Base-by-base conservation (phyloP, 2,329 filamentous ascomycete genomes). In the Alternaria postmessia region DNA sequence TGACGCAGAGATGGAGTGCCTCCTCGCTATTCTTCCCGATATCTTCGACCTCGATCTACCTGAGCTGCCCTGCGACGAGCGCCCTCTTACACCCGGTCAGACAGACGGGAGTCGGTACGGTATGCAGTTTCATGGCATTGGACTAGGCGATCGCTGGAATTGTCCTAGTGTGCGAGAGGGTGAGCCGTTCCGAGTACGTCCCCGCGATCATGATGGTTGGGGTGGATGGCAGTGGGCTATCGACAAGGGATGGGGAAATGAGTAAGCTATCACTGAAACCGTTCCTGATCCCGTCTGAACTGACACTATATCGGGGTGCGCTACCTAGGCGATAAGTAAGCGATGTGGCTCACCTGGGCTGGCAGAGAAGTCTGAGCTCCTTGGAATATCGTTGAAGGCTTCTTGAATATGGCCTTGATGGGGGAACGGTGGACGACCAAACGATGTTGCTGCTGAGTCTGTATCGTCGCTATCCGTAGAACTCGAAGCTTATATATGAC, bases 221-320 rank as follows among this genome's bases (percentile, higher is more conserved):
- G 69, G 67, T 16, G 66, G 66, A n/a, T 56, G 54, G 64, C 58
- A 67, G 28, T 69, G 69, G 67, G 67, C 60, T n/a, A 32, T 60
- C 9, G 34, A 34, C 44, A 54, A 51, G 24, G 63, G 55, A 1
- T 63, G 60, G 62, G 49, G 26, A 5, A 26, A 62, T n/a, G 34
- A 59, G 51, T 57, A 43, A 54, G 53, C 30, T 47, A 7, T 20
- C 14, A 18, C 20, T 49, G 22, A 20, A 32, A 49, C 3, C 8
- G 6, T 38, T 4, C 36, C 46, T 38, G 12, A 38, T 7, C 8
- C 14, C 6, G 6, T 5, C 14, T 9, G 20, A 36, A 49, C 32
- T 49, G 46, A 49, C 46, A 20, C 9, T 26, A 18, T 7, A 49
- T 49, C 26, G 11, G 3, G 36, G 46, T 38, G 18, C 46, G 32